Conservation (phyloP, 768 basidiomycete genomes). For the Aureoboletus auriporus region DNA sequence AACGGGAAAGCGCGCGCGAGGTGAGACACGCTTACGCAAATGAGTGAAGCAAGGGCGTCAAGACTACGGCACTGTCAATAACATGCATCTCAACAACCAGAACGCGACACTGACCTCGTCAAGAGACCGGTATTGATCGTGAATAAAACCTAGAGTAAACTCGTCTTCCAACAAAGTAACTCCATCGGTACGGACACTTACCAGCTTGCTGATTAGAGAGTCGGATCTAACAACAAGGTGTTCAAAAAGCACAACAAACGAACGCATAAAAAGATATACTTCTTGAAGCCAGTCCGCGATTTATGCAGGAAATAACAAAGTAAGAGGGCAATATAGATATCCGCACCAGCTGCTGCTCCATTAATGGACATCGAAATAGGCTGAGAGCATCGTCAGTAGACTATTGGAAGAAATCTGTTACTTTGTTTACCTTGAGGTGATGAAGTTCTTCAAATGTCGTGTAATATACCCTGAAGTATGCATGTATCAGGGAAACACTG, state of each 20-base stretch:
- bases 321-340: slow-evolving; percentile 46
- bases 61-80: slow-evolving; percentile 28
- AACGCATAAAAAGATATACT: slow-evolving; percentile 15
- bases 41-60: slow-evolving; percentile 52
- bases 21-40: slow-evolving; percentile 34
- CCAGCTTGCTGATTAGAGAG: slow-evolving; percentile 46
- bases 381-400: slow-evolving; percentile 5
- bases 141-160: slow-evolving; percentile 43
- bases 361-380: slow-evolving; percentile 49
- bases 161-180: neutral
- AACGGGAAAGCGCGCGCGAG: neutral
- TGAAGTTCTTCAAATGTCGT: slow-evolving; percentile 41
- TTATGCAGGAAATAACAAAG: slow-evolving; percentile 43
- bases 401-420: neutral
- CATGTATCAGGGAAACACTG: slow-evolving; percentile 9
- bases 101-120: slow-evolving; percentile 25
- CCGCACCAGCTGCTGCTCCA: slow-evolving; percentile 42
- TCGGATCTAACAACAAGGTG: slow-evolving; percentile 33
- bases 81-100: neutral
- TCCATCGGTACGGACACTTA: neutral
- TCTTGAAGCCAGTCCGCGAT: slow-evolving; percentile 50
- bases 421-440: slow-evolving; percentile 37
- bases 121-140: slow-evolving; percentile 41
- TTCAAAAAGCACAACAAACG: neutral
- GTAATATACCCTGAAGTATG: slow-evolving; percentile 30